phyloP scores from a whole-genome alignment of 768 basidiomycete species.

The Russula lepida region DNA sequence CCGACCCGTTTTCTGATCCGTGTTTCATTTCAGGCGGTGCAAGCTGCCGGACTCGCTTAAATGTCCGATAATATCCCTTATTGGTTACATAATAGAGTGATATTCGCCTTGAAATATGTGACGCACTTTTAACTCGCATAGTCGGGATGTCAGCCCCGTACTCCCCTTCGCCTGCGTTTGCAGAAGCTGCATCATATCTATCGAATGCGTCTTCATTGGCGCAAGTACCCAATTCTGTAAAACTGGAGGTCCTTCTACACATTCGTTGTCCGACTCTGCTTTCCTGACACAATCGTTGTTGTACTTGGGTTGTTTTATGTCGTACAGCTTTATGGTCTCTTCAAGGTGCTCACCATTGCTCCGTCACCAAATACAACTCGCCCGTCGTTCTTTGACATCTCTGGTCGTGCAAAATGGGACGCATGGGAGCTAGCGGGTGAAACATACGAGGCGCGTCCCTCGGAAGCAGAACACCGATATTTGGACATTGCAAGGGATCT shows the following conservation, averaged over 20 bases:
- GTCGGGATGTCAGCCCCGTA: slow-evolving; percentile 22
- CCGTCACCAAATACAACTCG: slow-evolving; percentile 45
- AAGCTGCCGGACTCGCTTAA: slow-evolving; percentile 63
- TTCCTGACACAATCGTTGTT: slow-evolving; percentile 17
- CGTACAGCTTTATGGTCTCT: slow-evolving; percentile 72
- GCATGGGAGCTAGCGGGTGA: slow-evolving; percentile 57
- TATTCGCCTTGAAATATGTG: slow-evolving; percentile 14
- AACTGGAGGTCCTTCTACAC: slow-evolving; percentile 58
- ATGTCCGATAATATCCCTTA: slow-evolving; percentile 18
- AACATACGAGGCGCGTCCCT: slow-evolving; percentile 34
- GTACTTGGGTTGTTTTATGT: slow-evolving; percentile 4
- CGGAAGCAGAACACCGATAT: slow-evolving; percentile 56
- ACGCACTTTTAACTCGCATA: neutral
- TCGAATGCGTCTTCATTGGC: slow-evolving; percentile 46
- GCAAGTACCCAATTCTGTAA: slow-evolving; percentile 49
- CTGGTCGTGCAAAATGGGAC: slow-evolving; percentile 82
- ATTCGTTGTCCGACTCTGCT: slow-evolving; percentile 12
- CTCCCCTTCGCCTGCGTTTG: slow-evolving; percentile 37
- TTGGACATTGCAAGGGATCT: slow-evolving; percentile 56
- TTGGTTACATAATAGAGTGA: slow-evolving; percentile 34
- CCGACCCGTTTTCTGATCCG: slow-evolving; percentile 10
- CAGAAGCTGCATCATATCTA: slow-evolving; percentile 55
- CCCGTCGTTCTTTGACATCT: slow-evolving; percentile 71
- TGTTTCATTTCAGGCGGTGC: slow-evolving; percentile 54
- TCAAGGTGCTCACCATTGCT: slow-evolving; percentile 64